Conservation (phyloP, 163 green algal species). For the Prototheca cutis region DNA sequence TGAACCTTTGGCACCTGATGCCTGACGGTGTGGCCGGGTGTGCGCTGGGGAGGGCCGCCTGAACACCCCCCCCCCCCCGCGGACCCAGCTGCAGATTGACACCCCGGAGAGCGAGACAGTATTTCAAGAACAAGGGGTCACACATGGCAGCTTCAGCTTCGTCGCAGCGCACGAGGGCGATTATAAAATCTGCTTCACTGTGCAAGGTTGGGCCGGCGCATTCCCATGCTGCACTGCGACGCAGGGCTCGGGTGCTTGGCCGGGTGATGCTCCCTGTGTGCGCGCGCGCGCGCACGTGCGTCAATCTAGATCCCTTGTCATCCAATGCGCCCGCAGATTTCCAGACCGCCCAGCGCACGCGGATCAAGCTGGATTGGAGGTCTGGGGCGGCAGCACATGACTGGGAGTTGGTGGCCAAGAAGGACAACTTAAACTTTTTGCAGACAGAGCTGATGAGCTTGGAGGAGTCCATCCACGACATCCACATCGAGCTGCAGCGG, state of each 20-base stretch:
- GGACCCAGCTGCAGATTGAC: slow-evolving; percentile 46
- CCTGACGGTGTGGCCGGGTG: too few species aligned
- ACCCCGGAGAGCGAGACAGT: slow-evolving; percentile 48
- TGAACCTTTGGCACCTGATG: too few species aligned
- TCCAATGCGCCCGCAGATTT: slow-evolving; percentile 49
- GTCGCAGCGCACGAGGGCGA: slow-evolving; percentile 60
- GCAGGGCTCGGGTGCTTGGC: too few species aligned
- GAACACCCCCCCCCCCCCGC: too few species aligned
- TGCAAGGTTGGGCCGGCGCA: slow-evolving; percentile 27
- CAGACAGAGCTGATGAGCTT: slow-evolving; percentile 65
- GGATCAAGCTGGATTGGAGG: slow-evolving; percentile 72
- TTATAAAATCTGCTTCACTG: slow-evolving; percentile 84
- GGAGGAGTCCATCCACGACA: slow-evolving; percentile 51
- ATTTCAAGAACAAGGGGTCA: slow-evolving; percentile 39
- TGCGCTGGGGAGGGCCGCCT: too few species aligned
- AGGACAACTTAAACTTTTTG: slow-evolving; percentile 75
- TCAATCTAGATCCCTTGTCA: too few species aligned
- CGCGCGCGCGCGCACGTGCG: too few species aligned
- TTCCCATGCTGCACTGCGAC: too few species aligned
- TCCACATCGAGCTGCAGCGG: slow-evolving; percentile 59
- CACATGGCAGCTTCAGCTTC: slow-evolving; percentile 64
- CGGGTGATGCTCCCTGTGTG: too few species aligned
- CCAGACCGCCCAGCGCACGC: slow-evolving; percentile 45
- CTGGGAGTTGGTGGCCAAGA: slow-evolving; percentile 86
- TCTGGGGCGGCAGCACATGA: slow-evolving; percentile 75